Evolutionary conservation across 371 early-diverging fungal genomes (phyloP), one percentile per base, ranked within the genome.

Genomic region (Dichotomocladium elegans): DNA sequence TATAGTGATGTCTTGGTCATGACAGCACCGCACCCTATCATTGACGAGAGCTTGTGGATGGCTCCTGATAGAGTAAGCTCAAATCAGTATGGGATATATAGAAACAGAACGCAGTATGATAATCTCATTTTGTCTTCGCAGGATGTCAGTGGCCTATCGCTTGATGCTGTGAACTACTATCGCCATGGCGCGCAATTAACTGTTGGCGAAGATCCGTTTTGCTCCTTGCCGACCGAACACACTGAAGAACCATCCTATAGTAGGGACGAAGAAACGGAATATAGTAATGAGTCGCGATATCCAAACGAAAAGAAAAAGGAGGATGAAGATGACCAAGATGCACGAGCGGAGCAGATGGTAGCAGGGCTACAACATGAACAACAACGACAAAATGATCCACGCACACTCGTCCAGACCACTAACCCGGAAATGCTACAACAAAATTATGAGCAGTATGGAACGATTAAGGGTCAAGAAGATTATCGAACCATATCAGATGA

Each of bases 1-100:
- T n/a, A n/a, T n/a, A 49, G 51, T 30, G 61, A 50, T 19, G 49
- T 60, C 25, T 35, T 60, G 37, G 45, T 60, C 28, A 60, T 60
- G 61, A 46, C 55, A 11, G 61, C 61, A 1, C 57, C 57, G 17
- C 51, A 28, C 12, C 62, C 62, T 25, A 30, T 55, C 15, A 31
- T 54, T n/a, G 52, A 60, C 34, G 60, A 60, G 33, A 53, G 50
- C 25, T 1, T 26, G 8, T 53, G 55, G 55, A 53, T 60, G 60
- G 25, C 40, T 29, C 44, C 37, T 17, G 43, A 43, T 21, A 43
- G 7, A 14, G 43, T n/a, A 30, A 52, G 41, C 30, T 22, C 14
- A 43, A 52, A 15, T n/a, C n/a, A n/a, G n/a, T n/a, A n/a, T n/a
- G n/a, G n/a, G n/a, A n/a, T n/a, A n/a, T n/a, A n/a, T 11, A 24